Conservation (phyloP, 148 eudicot genomes). For the Rhododendron ovatum region DNA sequence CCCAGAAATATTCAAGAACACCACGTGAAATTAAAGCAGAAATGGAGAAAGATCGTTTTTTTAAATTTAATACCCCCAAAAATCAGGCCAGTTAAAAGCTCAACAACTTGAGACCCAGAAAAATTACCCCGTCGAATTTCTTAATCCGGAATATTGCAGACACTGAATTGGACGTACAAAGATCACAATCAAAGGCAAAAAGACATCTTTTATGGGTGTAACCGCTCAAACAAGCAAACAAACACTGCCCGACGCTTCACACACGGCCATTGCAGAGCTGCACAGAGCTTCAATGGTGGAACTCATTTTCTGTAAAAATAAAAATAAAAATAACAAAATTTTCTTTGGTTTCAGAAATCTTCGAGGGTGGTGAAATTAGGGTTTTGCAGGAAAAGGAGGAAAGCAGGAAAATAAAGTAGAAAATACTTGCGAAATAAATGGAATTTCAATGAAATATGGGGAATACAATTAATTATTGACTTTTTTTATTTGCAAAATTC, state of each 20-base stretch:
- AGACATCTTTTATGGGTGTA: background rate
- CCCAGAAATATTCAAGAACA: background rate
- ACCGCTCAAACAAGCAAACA: constrained; percentile 2
- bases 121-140: constrained; percentile 1
- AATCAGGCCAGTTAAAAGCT: background rate
- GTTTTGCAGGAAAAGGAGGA: constrained; percentile 52
- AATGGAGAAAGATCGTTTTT: background rate
- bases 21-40: background rate
- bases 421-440: constrained; percentile 33
- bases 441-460: constrained; percentile 39
- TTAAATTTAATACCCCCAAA: background rate
- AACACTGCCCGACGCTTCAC: constrained; percentile 13
- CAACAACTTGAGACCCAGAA: constrained; percentile 9
- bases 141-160: background rate
- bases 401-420: constrained; percentile 43
- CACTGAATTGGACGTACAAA: background rate
- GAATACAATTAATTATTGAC: constrained; percentile 45
- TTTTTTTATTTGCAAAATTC: constrained; percentile 48
- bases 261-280: constrained; percentile 27
- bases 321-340: constrained; percentile 11
- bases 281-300: constrained; percentile 21
- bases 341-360: constrained; percentile 35
- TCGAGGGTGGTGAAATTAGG: constrained; percentile 49
- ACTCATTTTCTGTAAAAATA: constrained; percentile 14
- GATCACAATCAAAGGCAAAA: constrained; percentile 20